phyloP scores from a whole-genome alignment of 345 rosid genomes.

The Camelina sativa region DNA sequence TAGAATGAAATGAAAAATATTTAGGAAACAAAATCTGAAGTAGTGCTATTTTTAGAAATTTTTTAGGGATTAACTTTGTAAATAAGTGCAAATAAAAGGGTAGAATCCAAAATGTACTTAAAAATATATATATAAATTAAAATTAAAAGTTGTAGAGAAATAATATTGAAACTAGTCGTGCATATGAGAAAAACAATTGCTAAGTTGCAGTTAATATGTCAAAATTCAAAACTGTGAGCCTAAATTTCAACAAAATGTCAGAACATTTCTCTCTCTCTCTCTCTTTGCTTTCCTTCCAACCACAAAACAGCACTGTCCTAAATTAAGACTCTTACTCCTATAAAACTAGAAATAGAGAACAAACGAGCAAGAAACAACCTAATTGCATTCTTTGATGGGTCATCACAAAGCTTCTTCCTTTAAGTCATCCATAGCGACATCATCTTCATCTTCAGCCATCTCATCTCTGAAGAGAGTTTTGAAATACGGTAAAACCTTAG shows the following conservation, averaged over 20 bases:
- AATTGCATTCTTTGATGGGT: conserved; percentile 12
- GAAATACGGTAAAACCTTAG: conserved; percentile 76
- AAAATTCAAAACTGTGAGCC: conserved; percentile 4
- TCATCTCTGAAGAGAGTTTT: conserved; percentile 80
- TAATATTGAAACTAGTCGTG: too few relatives aligned
- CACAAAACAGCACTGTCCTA: conserved; percentile 8
- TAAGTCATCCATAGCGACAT: conserved; percentile 50
- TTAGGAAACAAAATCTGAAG: too few relatives aligned
- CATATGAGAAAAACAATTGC: background rate
- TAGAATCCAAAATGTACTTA: too few relatives aligned
- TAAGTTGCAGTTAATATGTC: background rate
- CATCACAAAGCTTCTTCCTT: conserved; percentile 41
- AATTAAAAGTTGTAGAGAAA: too few relatives aligned
- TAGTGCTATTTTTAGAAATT: too few relatives aligned
- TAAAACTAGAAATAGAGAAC: background rate
- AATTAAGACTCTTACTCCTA: background rate
- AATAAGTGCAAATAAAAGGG: too few relatives aligned
- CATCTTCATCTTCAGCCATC: conserved; percentile 74
- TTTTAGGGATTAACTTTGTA: too few relatives aligned
- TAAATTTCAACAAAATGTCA: background rate
- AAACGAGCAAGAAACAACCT: conserved; percentile 11
- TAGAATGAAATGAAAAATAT: too few relatives aligned
- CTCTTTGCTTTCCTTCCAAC: background rate
- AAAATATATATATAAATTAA: too few relatives aligned
- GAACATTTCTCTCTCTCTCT: too few relatives aligned